phyloP scores from a whole-genome alignment of 768 basidiomycete species.

The Strobilomyces confusus region DNA sequence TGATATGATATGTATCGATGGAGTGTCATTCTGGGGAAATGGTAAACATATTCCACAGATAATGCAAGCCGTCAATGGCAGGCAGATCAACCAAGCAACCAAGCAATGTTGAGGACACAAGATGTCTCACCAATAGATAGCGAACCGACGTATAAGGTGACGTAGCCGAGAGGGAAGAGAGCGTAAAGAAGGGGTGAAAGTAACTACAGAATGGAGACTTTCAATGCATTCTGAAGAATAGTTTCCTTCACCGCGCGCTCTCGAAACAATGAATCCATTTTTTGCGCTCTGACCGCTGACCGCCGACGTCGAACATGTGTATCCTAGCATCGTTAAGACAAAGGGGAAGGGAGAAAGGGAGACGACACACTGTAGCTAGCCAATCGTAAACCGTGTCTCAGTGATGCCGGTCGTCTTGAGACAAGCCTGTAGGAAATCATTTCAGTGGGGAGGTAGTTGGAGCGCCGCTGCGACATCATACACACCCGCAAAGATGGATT shows the following conservation, averaged over 20 bases:
- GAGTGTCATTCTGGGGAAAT: no score
- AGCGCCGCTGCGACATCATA: not conserved
- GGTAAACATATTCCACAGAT: no score
- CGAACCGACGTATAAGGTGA: no score
- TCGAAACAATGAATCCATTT: constrained; percentile 83
- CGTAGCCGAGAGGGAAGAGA: no score
- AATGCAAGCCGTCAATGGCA: no score
- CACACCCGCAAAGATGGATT: constrained; percentile 4
- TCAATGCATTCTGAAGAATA: constrained; percentile 84
- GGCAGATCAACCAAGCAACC: no score
- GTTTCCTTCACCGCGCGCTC: constrained; percentile 87
- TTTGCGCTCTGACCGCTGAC: constrained; percentile 76
- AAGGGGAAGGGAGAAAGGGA: accelerated
- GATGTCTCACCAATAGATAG: no score
- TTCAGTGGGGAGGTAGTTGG: constrained; percentile 80
- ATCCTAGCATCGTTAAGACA: constrained; percentile 30
- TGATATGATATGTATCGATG: no score
- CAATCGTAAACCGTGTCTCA: constrained; percentile 80
- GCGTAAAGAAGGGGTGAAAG: not conserved
- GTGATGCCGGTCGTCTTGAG: constrained; percentile 88
- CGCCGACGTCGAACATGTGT: constrained; percentile 79
- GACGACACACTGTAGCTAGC: constrained; percentile 51
- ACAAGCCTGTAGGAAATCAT: constrained; percentile 84
- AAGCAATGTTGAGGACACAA: no score
- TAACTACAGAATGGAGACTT: constrained; percentile 50